Conservation (phyloP, 2,329 filamentous ascomycete species). For the Pezicula carpinea region DNA sequence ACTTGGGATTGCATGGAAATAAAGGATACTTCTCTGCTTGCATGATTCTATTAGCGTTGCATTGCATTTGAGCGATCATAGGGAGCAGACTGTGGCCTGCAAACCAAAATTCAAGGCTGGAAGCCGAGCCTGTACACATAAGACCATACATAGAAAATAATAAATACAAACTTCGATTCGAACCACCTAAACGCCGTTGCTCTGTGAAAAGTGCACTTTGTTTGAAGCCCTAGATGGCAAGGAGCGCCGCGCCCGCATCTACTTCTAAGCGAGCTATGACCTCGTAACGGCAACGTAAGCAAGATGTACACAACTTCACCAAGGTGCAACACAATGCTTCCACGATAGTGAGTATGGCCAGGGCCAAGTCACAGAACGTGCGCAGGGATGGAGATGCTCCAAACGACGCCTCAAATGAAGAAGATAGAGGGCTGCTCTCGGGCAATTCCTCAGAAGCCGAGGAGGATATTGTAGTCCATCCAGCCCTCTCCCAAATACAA, state of each 20-base stretch:
- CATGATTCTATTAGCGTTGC: constrained; percentile 3
- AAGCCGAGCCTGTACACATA: neutral
- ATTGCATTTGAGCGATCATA: constrained; percentile 5
- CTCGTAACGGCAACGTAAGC: constrained; percentile 7
- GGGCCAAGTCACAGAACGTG: constrained; percentile 32
- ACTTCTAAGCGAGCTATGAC: constrained; percentile 16
- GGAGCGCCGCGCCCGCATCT: constrained; percentile 1
- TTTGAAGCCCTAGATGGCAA: neutral
- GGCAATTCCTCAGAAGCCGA: constrained; percentile 24
- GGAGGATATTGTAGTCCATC: constrained; percentile 25
- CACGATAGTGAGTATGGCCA: constrained; percentile 37
- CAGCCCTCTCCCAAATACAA: constrained; percentile 8
- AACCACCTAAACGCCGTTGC: neutral
- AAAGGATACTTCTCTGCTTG: neutral
- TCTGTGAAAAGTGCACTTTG: neutral
- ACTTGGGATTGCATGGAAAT: neutral
- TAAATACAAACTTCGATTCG: neutral
- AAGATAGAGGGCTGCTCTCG: constrained; percentile 35
- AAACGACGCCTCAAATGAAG: constrained; percentile 25
- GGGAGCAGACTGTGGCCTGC: neutral
- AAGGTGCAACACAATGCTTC: constrained; percentile 31
- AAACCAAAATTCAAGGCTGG: neutral
- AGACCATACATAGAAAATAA: neutral
- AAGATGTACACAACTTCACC: neutral
- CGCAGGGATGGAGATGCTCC: constrained; percentile 21